Evolutionary conservation across 805 yeast genomes (phyloP), one percentile per base, ranked within the genome.

Genomic region (Pichia insulana): DNA sequence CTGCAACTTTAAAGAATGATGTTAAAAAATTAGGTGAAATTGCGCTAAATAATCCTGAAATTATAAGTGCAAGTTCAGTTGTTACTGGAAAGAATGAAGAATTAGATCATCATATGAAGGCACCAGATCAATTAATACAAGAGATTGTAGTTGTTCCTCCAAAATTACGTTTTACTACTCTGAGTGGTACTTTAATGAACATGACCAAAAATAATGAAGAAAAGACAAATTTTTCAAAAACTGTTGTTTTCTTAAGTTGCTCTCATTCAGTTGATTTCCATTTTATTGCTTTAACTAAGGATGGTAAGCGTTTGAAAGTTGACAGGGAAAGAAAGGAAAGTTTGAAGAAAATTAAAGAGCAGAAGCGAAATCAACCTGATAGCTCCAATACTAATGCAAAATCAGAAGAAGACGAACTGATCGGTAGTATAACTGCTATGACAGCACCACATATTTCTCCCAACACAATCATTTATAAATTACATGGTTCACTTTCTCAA

Each of bases 231-330:
- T 40, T 32, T 20, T 58, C 74, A 2, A 73, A 84, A 48, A 78
- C 87, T 1, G 80, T 92, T 58, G 87, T 92, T 0, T 92, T 92
- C 60, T 73, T 89, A 50, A 83, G 96, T 12, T 90, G 98, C 65
- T 79, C 97, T 0, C 97, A 90, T 58, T 83, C 96, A n/a, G 97
- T 94, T 18, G 89, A 92, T 52, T 92, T 84, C 67, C 96, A 92
- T 63, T 87, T 78, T 61, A 73, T 76, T 36, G 82, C 78, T 0
- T 78, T 94, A 51, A 72, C 84, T 2, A 69, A 81, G 43, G 73
- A 69, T 36, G 85, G 86, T 3, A 61, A 63, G 38, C 59, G 47
- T 10, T 18, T 46, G 3, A 55, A 56, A n/a, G 55, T 52, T 12
- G 40, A 41, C 20, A 37, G 38, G 15, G 42, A 42, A n/a, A 32